Percentiles rank a stretch among this genome's conserved stretches.
Conservation (phyloP, 371 early-diverging fungal genomes). For the Lichtheimia corymbifera region DNA sequence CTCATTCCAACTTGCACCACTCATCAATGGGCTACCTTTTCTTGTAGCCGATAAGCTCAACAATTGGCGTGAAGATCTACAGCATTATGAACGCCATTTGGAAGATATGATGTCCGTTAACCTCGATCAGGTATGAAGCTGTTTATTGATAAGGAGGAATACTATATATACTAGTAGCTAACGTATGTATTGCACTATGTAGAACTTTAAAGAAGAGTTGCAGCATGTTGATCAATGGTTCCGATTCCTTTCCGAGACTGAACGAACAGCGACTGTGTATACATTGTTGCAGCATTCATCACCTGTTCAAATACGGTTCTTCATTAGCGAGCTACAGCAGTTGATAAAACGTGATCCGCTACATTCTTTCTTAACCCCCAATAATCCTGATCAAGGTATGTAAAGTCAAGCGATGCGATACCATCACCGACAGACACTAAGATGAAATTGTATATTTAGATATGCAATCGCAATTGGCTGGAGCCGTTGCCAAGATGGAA, state of each 20-base stretch:
- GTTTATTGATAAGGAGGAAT: not conserved
- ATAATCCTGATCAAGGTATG: slow-evolving; percentile 63
- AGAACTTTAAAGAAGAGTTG: slow-evolving; percentile 88
- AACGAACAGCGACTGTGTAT: slow-evolving; percentile 91
- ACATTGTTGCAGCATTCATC: slow-evolving; percentile 86
- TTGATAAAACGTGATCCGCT: slow-evolving; percentile 76
- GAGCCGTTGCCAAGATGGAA: slow-evolving; percentile 64
- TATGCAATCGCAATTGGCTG: slow-evolving; percentile 60
- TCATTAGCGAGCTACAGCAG: slow-evolving; percentile 88
- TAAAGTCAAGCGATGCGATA: not conserved
- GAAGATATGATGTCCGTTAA: slow-evolving; percentile 92
- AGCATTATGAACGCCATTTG: slow-evolving; percentile 88
- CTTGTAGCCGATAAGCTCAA: slow-evolving; percentile 70
- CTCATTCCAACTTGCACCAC: not conserved
- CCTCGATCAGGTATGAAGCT: slow-evolving; percentile 66
- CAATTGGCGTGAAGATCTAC: slow-evolving; percentile 88
- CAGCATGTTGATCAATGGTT: slow-evolving; percentile 96
- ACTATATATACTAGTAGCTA: too few species aligned
- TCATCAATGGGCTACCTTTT: not conserved
- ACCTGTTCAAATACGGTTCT: slow-evolving; percentile 89
- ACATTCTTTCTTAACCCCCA: slow-evolving; percentile 56
- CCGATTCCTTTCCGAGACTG: slow-evolving; percentile 83
- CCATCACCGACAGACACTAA: not conserved
- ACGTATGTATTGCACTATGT: not conserved
- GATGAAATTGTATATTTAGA: slow-evolving; percentile 18